Percentiles rank a stretch among this genome's conserved stretches.
Evolutionary conservation across 2,329 filamentous ascomycete genomes (phyloP).

Genomic region (Xylariaceae sp.): DNA sequence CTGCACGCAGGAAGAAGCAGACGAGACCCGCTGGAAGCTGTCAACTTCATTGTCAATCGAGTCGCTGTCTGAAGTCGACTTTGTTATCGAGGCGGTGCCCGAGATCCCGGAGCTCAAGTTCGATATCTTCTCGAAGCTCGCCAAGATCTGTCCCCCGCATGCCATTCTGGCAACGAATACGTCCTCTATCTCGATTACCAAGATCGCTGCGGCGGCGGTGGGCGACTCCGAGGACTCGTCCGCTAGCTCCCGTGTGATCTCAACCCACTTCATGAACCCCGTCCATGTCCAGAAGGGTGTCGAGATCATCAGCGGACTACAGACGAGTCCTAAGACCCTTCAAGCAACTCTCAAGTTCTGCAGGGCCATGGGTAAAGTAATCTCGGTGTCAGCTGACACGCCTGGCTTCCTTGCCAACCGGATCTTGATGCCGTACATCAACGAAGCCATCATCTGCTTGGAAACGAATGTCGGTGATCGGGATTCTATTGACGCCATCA

Average conservation of each 20-base stretch:
- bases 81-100: slow-evolving; percentile 95
- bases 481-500: slow-evolving; percentile 93
- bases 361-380: slow-evolving; percentile 86
- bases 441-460: slow-evolving; percentile 88
- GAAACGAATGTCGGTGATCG: slow-evolving; percentile 86
- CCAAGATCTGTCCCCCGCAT: slow-evolving; percentile 74
- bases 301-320: slow-evolving; percentile 91
- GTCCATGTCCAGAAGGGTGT: slow-evolving; percentile 96
- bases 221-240: slow-evolving; percentile 72
- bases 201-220: slow-evolving; percentile 83
- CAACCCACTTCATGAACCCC: slow-evolving; percentile 99
- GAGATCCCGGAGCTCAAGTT: slow-evolving; percentile 86
- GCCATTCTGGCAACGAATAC: slow-evolving; percentile 95
- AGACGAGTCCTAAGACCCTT: slow-evolving; percentile 79
- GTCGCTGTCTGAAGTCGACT: slow-evolving; percentile 77
- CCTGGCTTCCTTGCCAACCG: slow-evolving; percentile 95
- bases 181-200: slow-evolving; percentile 96
- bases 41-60: slow-evolving; percentile 67
- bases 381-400: slow-evolving; percentile 80
- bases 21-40: slow-evolving; percentile 65
- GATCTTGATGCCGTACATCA: slow-evolving; percentile 99
- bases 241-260: slow-evolving; percentile 80
- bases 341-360: slow-evolving; percentile 81
- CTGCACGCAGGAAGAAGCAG: slow-evolving; percentile 75
- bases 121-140: slow-evolving; percentile 78